These are phyloP conservation scores for Prunus padus DNA, from an alignment of 306 rosid genomes.

Conservation along the genomic window DNA sequence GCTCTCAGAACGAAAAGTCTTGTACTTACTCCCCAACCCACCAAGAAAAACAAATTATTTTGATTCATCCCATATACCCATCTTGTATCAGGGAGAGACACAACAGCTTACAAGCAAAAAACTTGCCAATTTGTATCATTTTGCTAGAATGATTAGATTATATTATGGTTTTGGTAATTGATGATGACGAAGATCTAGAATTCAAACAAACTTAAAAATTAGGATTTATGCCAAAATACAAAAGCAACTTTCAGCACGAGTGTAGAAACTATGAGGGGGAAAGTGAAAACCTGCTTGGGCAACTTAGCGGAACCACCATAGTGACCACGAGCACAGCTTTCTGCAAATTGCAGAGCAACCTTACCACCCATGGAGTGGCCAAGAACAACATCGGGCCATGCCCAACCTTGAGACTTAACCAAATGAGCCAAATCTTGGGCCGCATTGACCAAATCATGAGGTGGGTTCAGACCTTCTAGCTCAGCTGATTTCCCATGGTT, in stretches of 20 bases:
- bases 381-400: constrained; percentile 89
- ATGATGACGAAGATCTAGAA: neutral
- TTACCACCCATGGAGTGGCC: constrained; percentile 97
- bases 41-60: neutral
- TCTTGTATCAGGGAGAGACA: neutral
- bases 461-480: constrained; percentile 50
- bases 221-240: neutral
- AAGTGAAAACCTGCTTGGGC: constrained; percentile 76
- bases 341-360: constrained; percentile 64
- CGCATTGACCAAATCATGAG: constrained; percentile 64
- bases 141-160: neutral
- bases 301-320: constrained; percentile 54
- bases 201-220: neutral
- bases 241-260: neutral
- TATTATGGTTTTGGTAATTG: neutral
- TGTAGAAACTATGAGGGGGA: neutral
- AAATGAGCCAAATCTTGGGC: constrained; percentile 82
- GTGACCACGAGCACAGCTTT: constrained; percentile 63
- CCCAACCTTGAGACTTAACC: constrained; percentile 64
- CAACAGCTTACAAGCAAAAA: neutral
- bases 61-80: neutral
- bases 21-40: neutral
- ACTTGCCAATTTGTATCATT: neutral
- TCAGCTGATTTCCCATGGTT: constrained; percentile 81
- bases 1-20: neutral